Evolutionary conservation across 2,329 filamentous ascomycete species (phyloP), one percentile per base, ranked within the genome.

Genomic region (Podosphaera fusca): DNA sequence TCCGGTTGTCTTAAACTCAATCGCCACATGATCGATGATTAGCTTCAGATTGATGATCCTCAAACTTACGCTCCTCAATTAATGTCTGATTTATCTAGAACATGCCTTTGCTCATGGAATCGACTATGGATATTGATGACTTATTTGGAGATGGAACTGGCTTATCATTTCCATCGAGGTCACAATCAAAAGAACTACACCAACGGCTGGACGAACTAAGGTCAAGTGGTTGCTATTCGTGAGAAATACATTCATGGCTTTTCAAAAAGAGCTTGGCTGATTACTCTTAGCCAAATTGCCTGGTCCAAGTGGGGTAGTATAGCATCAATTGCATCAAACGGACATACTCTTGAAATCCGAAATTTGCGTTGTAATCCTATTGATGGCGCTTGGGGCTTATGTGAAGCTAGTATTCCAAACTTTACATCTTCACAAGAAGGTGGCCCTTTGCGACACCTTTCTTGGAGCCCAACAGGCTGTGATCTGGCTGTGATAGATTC

Each of bases 231-330:
- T 92, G 85, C 68, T 87, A 82, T 74, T 84, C 88, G 87, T 92
- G 79, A 71, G 81, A 75, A n/a, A 7, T n/a, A 12, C 21, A 34
- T 14, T 31, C 34, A 47, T 10, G 52, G n/a, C 30, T 35, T 29
- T 35, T 51, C 53, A 34, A 55, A 42, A 36, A 42, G 21, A 21
- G 3, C 2, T 21, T 57, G 14, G 55, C 50, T 59, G 54, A 58
- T 46, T 29, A n/a, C 55, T 52, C 29, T 52, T 61, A 94, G 88
- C 67, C 80, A 80, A 61, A 77, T 95, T 56, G 81, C 85, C 35
- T 96, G 90, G 89, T 95, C 90, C 9, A 88, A 82, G 64, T 78
- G 81, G 59, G 90, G 90, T 49, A 87, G 83, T 59, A 86, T 96
- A 62, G 89, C 89, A 34, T 84, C 82, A 56, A 84, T 96, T 62